Evolutionary conservation across 371 early-diverging fungal species (phyloP), one percentile per base, ranked within the genome.

Genomic region (Rhizoclosmatium hyalinum): DNA sequence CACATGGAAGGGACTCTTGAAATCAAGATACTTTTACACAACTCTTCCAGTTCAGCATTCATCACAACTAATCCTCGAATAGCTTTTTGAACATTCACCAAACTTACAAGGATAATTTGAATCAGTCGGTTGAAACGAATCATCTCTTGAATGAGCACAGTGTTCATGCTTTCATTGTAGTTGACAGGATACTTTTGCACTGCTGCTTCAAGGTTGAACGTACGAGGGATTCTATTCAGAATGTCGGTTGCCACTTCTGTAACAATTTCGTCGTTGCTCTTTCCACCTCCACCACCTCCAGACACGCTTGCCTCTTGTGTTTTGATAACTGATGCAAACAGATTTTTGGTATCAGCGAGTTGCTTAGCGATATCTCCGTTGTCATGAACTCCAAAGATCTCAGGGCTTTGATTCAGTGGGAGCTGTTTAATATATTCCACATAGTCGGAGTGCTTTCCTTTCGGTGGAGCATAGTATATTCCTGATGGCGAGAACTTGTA

Each of bases 131-230:
- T 88, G 81, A 86, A 89, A 19, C 90, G 80, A 62, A 88, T 87
- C 82, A 85, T 81, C 70, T 89, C 90, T 62, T 89, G 89, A 24
- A 89, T 81, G 50, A 89, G 80, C 3, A 89, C 88, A 46, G 89
- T 89, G 77, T 89, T 89, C 88, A 89, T 85, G 78, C 85, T 85
- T 60, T 89, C 90, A 63, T 85, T 80, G 81, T 89, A 89, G 72
- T 75, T 81, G 47, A 89, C 88, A 1, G 90, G 90, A 73, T 81
- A 89, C 66, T 84, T 83, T 66, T 72, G 56, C 12, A 79, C 74
- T 0, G 82, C 86, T 3, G 75, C 76, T 61, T 85, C 87, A 45
- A 88, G 67, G 64, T 82, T 81, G 75, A 87, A 89, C 14, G 75
- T 72, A 21, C 74, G 8, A 0, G 90, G 87, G 43, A 89, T 78